phyloP scores from a whole-genome alignment of 257 asterid species.

The Nicotiana benthamiana region DNA sequence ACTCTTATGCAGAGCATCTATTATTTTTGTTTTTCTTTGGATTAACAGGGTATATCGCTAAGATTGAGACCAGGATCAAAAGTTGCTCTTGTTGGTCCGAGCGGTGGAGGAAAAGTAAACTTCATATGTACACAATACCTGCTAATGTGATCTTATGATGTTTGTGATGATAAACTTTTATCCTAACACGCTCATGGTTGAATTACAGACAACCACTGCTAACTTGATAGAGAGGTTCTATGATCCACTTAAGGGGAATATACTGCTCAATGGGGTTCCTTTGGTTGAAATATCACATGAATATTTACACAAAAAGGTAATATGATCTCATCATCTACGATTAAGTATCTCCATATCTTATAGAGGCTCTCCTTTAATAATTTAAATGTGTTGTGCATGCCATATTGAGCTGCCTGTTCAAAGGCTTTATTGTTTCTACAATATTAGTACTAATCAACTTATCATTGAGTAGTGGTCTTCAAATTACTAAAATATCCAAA shows the following conservation, averaged over 20 bases:
- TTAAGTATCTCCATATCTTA: no score
- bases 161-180: neutral
- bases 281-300: conserved; percentile 55
- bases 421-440: no score
- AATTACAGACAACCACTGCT: conserved; percentile 71
- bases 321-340: neutral
- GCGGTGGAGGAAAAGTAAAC: conserved; percentile 88
- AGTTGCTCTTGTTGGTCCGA: conserved; percentile 83
- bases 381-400: no score
- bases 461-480: no score
- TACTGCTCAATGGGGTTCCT: conserved; percentile 61
- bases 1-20: neutral
- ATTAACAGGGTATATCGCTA: conserved; percentile 54
- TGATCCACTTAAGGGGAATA: conserved; percentile 58
- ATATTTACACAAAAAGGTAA: conserved; percentile 69
- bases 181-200: neutral
- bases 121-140: neutral
- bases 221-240: conserved; percentile 85
- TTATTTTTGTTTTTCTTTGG: neutral
- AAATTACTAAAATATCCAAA: neutral
- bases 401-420: no score
- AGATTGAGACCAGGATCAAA: conserved; percentile 59
- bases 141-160: neutral
- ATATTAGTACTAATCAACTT: no score
- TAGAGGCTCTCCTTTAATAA: no score